phyloP scores from a whole-genome alignment of 352 stramenopile genomes.

The Globisporangium apiculatum region DNA sequence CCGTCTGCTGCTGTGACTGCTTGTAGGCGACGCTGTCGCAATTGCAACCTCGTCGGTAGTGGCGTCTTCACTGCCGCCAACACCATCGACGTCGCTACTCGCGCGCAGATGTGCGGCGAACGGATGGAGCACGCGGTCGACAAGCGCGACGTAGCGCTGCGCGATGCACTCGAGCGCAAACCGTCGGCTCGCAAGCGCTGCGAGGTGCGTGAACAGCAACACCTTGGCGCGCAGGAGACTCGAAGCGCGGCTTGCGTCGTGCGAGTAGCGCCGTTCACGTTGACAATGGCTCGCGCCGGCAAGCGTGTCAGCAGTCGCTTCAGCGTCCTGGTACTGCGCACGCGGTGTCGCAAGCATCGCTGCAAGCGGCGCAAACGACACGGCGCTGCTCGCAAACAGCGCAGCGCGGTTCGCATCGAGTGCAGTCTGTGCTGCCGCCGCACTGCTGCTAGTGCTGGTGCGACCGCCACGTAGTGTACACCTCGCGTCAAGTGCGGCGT shows the following conservation, averaged over 20 bases:
- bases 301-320: neutral
- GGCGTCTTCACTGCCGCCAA: no score
- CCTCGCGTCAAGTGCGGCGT: slow-evolving; percentile 49
- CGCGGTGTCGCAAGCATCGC: slow-evolving; percentile 18
- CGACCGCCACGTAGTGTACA: slow-evolving; percentile 10
- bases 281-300: neutral
- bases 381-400: slow-evolving; percentile 34
- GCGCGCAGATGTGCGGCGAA: slow-evolving; percentile 19
- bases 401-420: slow-evolving; percentile 25
- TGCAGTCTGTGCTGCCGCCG: slow-evolving; percentile 12
- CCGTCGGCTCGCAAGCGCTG: slow-evolving; percentile 30
- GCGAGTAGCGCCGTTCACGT: slow-evolving; percentile 10
- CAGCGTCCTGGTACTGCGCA: slow-evolving; percentile 4
- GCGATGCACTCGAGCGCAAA: slow-evolving; percentile 40
- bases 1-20: neutral
- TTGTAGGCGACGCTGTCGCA: neutral
- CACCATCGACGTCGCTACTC: neutral
- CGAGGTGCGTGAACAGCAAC: slow-evolving; percentile 59
- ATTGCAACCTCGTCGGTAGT: no score
- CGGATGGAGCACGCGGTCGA: slow-evolving; percentile 24
- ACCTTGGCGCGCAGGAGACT: slow-evolving; percentile 49
- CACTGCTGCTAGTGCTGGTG: no score
- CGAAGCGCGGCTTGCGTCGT: slow-evolving; percentile 11
- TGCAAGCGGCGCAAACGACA: slow-evolving; percentile 22
- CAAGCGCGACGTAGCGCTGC: slow-evolving; percentile 17